These are phyloP conservation scores for Arthrobotrys pseudoclavata DNA, from an alignment of 2,329 filamentous ascomycete species.

Conservation along the genomic window DNA sequence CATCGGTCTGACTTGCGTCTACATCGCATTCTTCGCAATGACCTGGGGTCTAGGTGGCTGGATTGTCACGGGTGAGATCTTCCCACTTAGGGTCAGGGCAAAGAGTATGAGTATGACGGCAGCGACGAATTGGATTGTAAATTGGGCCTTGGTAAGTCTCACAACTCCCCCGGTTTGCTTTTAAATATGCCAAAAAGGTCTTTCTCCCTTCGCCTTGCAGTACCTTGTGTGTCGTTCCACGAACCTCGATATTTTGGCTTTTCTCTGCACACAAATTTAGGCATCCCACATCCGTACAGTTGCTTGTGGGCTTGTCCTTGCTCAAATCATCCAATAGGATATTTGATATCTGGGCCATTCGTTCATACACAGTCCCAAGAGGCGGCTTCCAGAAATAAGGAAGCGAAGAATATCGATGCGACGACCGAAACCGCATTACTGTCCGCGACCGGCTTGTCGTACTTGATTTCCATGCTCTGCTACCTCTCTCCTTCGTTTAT, in stretches of 20 bases:
- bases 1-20: slow-evolving; percentile 77
- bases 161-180: slow-evolving; percentile 16
- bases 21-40: slow-evolving; percentile 83
- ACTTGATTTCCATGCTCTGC: background rate
- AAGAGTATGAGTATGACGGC: slow-evolving; percentile 82
- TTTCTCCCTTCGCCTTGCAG: slow-evolving; percentile 11
- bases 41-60: slow-evolving; percentile 83
- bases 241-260: slow-evolving; percentile 14
- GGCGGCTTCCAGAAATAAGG: slow-evolving; percentile 43
- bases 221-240: slow-evolving; percentile 47
- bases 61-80: slow-evolving; percentile 81
- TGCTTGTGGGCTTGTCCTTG: background rate
- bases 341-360: slow-evolving; percentile 24
- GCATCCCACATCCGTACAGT: slow-evolving; percentile 41
- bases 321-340: slow-evolving; percentile 25
- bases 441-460: slow-evolving; percentile 3
- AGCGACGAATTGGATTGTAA: slow-evolving; percentile 81
- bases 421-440: background rate
- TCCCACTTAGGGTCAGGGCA: slow-evolving; percentile 77
- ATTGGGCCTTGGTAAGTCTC: slow-evolving; percentile 76
- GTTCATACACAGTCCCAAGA: slow-evolving; percentile 13
- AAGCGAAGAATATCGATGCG: slow-evolving; percentile 33
- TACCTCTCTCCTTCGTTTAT: background rate
- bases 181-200: background rate
- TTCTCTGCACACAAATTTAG: slow-evolving; percentile 35